Evolutionary conservation across 257 asterid species (phyloP), one percentile per base, ranked within the genome.

Genomic region (Solanum paucissectum): DNA sequence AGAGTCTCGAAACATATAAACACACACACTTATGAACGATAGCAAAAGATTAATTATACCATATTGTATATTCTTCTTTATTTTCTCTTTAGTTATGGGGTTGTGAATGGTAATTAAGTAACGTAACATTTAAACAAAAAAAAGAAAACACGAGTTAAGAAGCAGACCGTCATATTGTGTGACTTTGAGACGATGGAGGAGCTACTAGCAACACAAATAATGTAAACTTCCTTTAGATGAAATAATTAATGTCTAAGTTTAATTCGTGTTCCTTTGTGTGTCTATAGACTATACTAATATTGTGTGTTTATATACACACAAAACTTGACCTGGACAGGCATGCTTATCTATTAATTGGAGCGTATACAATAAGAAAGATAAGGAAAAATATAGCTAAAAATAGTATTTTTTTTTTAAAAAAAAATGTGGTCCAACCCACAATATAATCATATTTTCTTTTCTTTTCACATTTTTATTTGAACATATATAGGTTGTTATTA

Each of bases 131-230:
- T 52, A 1, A 52, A 52, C n/a, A 21, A 49, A 23, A 27, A 77
- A 6, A 13, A 77, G 62, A 10, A 5, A 32, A 16, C 75, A 44
- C 14, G 64, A 86, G 55, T 46, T 68, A 84, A 87, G 87, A 87
- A 86, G n/a, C 90, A 91, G 12, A 93, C 94, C 93, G 92, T 89
- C 94, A 90, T 91, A 49, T 49, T 46, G 86, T 77, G 91, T 14
- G 14, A 37, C 66, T 42, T 49, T 21, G 36, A 87, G 86, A 60
- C 10, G 85, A 14, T 29, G 38, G 76, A 46, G 85, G 66, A 81
- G 20, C 33, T 75, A 60, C 55, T 75, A 38, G 55, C 68, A 81
- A 62, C 42, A 52, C 16, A 38, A 87, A 44, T 81, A 87, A 40
- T 77, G 64, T 33, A 87, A 83, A 46, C 83, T 82, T 87, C 62